Conservation (phyloP, 805 yeast species). For the Yarrowia sp. region DNA sequence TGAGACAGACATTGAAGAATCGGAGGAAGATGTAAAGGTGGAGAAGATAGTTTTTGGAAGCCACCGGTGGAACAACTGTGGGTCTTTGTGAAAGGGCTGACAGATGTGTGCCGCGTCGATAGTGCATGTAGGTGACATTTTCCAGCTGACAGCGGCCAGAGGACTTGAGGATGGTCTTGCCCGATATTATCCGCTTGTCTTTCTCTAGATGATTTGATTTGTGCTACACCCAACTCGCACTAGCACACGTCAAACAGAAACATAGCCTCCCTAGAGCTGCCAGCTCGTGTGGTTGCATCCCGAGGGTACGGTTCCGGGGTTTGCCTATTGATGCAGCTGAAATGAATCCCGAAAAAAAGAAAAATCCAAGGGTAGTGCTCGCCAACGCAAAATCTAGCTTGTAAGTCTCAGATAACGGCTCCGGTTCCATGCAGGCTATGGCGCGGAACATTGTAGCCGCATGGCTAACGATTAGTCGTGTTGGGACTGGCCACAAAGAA, state of each 20-base stretch:
- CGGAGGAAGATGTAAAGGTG: too few relatives aligned
- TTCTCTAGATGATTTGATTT: neutral
- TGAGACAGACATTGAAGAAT: neutral
- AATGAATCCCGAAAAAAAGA: neutral
- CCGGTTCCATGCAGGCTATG: conserved; percentile 7
- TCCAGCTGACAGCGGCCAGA: conserved; percentile 22
- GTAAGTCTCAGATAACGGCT: conserved; percentile 28
- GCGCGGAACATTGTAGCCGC: conserved; percentile 12
- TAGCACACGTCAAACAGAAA: conserved; percentile 18
- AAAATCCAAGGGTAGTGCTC: neutral
- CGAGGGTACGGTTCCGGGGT: neutral
- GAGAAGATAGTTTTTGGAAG: too few relatives aligned
- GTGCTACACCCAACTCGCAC: neutral
- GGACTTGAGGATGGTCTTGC: neutral
- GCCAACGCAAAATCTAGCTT: conserved; percentile 3
- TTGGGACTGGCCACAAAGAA: neutral
- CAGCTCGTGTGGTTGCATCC: conserved; percentile 36
- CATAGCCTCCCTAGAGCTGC: conserved; percentile 25
- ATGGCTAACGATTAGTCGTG: conserved; percentile 6
- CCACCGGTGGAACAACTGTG: neutral
- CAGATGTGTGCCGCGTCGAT: conserved; percentile 32
- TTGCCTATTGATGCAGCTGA: neutral
- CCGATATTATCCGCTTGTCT: conserved; percentile 10
- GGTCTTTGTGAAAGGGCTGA: conserved; percentile 16
- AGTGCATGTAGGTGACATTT: conserved; percentile 24